Base-by-base conservation (phyloP, 305 asterid genomes). In the Fraxinus paxiana region DNA sequence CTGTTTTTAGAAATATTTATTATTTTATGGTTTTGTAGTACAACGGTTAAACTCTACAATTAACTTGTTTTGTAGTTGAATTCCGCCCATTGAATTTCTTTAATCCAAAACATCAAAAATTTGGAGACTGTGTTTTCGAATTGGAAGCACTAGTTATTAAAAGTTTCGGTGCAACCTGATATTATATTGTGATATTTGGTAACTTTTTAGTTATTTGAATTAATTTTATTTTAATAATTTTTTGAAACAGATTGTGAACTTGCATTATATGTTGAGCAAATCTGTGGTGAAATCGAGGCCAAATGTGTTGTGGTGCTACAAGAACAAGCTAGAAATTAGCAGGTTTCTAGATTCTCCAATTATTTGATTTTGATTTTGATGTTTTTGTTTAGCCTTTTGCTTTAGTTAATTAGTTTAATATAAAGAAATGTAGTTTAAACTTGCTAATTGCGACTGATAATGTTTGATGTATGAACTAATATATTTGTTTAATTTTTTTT, bases 261-360 rank as follows among this genome's bases (percentile, higher is more conserved):
- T 96, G 90, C 95, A 94, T 84, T 74, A 83, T 37, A 88, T 96
- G 92, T 79, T 94, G 82, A 86, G 88, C 75, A 91, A 94, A 79
- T 89, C 98, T 10, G 86, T 87, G 83, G 90, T 83, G 24, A 92
- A 89, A 89, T 80, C 97, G 13, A 87, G 89, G 80, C 97, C 97
- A 31, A 87, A 46, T 8, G 97, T 94, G 79, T 81, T 96, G 46
- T 96, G 99, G 99, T 96, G 99, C 88, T 96, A 94, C 88, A 92
- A 86, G 92, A 93, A 96, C 82, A 90, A 96, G 80, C 97, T 94
- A 26, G 97, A 94, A 79, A 90, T 96, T 37, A 95, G 99, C 98
- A 94, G 99, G 99, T 93, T 24, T 28, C 17, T 41, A 70, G 15
- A 34, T 51, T 34, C 73, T 24, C 13, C 15, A 0, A 2, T 72